phyloP scores from a whole-genome alignment of 495 filamentous ascomycete genomes.

The Staphylotrichum longicolle region DNA sequence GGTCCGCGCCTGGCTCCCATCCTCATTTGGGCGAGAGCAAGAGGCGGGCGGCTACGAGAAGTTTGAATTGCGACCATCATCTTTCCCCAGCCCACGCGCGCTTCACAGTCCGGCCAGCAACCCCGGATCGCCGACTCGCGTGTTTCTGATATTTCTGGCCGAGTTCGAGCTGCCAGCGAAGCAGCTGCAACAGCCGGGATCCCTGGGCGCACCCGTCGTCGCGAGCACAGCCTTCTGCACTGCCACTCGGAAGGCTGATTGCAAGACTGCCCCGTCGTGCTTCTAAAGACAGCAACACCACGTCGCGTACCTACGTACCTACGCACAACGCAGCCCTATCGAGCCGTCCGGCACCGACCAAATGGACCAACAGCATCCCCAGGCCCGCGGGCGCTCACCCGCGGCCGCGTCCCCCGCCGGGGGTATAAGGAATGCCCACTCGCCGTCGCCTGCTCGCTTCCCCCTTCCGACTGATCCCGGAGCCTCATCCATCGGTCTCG shows the following conservation, averaged over 20 bases:
- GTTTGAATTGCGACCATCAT: neutral
- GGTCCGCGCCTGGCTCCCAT: neutral
- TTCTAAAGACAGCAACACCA: constrained; percentile 45
- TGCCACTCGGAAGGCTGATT: constrained; percentile 41
- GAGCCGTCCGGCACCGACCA: constrained; percentile 23
- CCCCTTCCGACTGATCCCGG: constrained; percentile 41
- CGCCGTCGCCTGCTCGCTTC: constrained; percentile 49
- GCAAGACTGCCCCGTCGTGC: constrained; percentile 35
- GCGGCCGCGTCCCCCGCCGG: constrained; percentile 40
- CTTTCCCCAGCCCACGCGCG: neutral
- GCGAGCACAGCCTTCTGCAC: constrained; percentile 40
- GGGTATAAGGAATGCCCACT: constrained; percentile 51
- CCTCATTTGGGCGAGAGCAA: constrained; percentile 14
- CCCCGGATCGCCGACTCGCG: neutral
- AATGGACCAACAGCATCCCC: constrained; percentile 50
- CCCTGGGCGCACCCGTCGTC: constrained; percentile 25
- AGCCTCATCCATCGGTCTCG: constrained; percentile 44
- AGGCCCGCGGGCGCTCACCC: constrained; percentile 48
- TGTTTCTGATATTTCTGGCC: neutral
- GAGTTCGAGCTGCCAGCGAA: constrained; percentile 24
- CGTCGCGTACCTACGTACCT: neutral
- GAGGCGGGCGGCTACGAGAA: constrained; percentile 18
- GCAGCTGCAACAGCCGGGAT: constrained; percentile 21
- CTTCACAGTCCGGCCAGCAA: neutral
- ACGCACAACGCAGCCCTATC: constrained; percentile 9